Evolutionary conservation across 169 alveolate species (phyloP), one percentile per base, ranked within the genome.

Genomic region (Eimeria maxima): DNA sequence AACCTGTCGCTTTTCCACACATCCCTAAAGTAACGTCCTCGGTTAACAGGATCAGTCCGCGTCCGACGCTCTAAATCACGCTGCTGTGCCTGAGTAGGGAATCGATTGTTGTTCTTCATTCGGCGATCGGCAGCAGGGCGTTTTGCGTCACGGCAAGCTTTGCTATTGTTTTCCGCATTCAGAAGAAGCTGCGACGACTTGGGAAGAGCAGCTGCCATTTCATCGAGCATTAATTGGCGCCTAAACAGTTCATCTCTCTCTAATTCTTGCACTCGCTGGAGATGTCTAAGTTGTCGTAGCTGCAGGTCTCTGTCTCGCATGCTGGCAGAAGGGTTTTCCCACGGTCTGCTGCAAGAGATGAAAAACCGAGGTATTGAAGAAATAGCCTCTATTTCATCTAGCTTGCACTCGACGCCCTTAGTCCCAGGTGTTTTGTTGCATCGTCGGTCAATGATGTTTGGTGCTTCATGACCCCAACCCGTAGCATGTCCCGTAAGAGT

Each of bases 1-100:
- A 93, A 80, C 33, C 57, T 60, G 76, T 93, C 96, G 29, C 86
- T 74, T n/a, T 81, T 60, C 96, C 96, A 93, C 38, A 67, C 76
- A 4, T 81, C 96, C 33, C 96, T 86, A 13, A 93, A 60, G 50
- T 93, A 87, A 44, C 96, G 90, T 27, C 96, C 96, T 47, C 96
- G 57, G 20, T 45, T 93, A 47, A 93, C 96, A 20, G 96, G 96
- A 50, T 93, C 96, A 8, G 67, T 83, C 14, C 91, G 74, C 7
- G 33, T 42, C 29, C 74, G 71, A 14, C 55, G 27, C 20, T 50
- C 89, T 78, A 45, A 8, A 11, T 50, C 89, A 0, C 76, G 91
- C 22, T 14, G 20, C 27, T 29, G n/a, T 8, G 38, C 71, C 47
- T n/a, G 55, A 27, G 91, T 27, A 27, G 45, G 4, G n/a, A 20